These are phyloP conservation scores for Tetradesmus obliquus DNA, from an alignment of 139 green algal species.

Conservation along the genomic window DNA sequence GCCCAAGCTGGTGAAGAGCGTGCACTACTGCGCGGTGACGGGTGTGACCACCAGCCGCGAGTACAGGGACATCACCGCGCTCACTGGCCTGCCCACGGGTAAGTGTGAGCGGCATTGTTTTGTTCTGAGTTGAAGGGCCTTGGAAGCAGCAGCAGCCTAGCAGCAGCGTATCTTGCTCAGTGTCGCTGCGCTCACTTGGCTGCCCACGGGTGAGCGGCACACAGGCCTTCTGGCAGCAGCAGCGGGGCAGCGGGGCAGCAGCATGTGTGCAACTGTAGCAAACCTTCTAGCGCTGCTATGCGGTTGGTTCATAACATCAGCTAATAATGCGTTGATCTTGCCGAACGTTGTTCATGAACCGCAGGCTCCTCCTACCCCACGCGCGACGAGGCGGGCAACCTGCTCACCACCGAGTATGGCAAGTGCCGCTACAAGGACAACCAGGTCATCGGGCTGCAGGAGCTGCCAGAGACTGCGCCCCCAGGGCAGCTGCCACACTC, in stretches of 20 bases:
- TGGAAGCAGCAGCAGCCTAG: not conserved
- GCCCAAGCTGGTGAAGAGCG: conserved; percentile 89
- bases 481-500: conserved; percentile 94
- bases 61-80: conserved; percentile 94
- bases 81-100: conserved; percentile 69
- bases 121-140: not conserved
- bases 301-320: too few relatives aligned
- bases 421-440: conserved; percentile 94
- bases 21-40: conserved; percentile 93
- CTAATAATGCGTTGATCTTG: too few relatives aligned
- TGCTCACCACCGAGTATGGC: conserved; percentile 95
- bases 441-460: conserved; percentile 91
- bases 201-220: too few relatives aligned
- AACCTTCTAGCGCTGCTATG: too few relatives aligned
- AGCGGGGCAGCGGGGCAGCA: not conserved
- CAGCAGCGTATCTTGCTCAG: not conserved
- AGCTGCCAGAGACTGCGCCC: conserved; percentile 97
- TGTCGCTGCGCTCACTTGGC: not conserved
- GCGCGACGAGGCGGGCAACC: conserved; percentile 85
- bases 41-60: conserved; percentile 76
- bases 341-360: not conserved
- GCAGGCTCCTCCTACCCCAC: conserved; percentile 87
- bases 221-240: not conserved
- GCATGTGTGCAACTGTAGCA: too few relatives aligned
- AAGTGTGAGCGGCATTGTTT: too few relatives aligned